These are phyloP conservation scores for Crithidia acanthocephali DNA, from an alignment of 208 protist species.

Conservation along the genomic window DNA sequence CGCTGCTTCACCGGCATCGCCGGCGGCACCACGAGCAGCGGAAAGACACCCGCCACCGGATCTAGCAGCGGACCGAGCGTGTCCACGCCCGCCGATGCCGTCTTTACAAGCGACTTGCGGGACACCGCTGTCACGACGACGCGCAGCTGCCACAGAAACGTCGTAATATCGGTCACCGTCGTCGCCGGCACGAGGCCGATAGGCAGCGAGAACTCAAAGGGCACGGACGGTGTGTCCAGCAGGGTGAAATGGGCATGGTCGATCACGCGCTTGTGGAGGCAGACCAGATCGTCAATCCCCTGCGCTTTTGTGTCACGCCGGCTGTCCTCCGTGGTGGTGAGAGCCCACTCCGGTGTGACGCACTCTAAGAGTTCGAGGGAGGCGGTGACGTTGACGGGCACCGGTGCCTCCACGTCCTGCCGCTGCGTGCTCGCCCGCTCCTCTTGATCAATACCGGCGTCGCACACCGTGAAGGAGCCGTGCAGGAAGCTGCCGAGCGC, in stretches of 20 bases:
- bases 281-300: slow-evolving; percentile 34
- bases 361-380: slow-evolving; percentile 35
- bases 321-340: slow-evolving; percentile 17
- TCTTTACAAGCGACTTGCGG: slow-evolving; percentile 20
- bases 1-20: slow-evolving; percentile 14
- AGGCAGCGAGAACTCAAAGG: slow-evolving; percentile 34
- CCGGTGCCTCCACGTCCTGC: slow-evolving; percentile 14
- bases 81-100: slow-evolving; percentile 10
- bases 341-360: slow-evolving; percentile 30
- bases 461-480: slow-evolving; percentile 36
- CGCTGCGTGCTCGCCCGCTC: not conserved
- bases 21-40: slow-evolving; percentile 30
- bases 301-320: slow-evolving; percentile 17
- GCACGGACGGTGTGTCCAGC: slow-evolving; percentile 30
- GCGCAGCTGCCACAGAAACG: slow-evolving; percentile 36
- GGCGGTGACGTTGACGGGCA: slow-evolving; percentile 22
- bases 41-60: slow-evolving; percentile 24
- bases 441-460: not conserved
- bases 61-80: slow-evolving; percentile 28
- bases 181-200: slow-evolving; percentile 26
- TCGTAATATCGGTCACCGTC: slow-evolving; percentile 34
- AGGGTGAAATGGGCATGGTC: slow-evolving; percentile 24
- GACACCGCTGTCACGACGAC: slow-evolving; percentile 25
- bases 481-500: slow-evolving; percentile 44
- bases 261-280: slow-evolving; percentile 28